Conservation (phyloP, 805 yeast species). For the Metschnikowia rubicola region DNA sequence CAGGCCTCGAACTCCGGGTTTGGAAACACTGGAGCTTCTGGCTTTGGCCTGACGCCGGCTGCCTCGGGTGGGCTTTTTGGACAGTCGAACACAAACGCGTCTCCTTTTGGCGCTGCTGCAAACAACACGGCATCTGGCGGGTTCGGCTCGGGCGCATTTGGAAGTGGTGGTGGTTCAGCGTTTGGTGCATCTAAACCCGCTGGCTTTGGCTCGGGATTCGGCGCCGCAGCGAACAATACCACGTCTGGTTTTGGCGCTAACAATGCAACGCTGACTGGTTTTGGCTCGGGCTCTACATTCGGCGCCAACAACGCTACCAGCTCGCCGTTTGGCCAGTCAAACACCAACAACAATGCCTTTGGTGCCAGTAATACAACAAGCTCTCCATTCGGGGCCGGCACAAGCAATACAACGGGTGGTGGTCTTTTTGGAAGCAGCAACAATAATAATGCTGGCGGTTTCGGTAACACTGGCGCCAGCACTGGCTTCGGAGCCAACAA, state of each 20-base stretch:
- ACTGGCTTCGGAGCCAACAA: conserved; percentile 14
- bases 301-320: conserved; percentile 11
- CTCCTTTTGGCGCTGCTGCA: conserved; percentile 15
- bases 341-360: conserved; percentile 23
- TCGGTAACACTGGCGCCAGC: conserved; percentile 10
- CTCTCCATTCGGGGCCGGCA: conserved; percentile 10
- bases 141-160: conserved; percentile 14
- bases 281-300: conserved; percentile 10
- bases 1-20: conserved; percentile 19
- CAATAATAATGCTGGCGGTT: conserved; percentile 12
- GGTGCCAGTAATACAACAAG: conserved; percentile 28
- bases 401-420: conserved; percentile 11
- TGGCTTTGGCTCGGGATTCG: conserved; percentile 34
- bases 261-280: conserved; percentile 23
- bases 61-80: conserved; percentile 22
- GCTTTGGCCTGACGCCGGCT: conserved; percentile 22
- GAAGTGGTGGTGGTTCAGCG: conserved; percentile 18
- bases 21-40: conserved; percentile 11
- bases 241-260: conserved; percentile 23
- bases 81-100: conserved; percentile 11
- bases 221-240: conserved; percentile 25
- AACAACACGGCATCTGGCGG: conserved; percentile 10
- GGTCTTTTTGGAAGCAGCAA: conserved; percentile 13
- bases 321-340: conserved; percentile 14
- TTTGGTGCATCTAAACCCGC: conserved; percentile 22